phyloP scores from a whole-genome alignment of 108 stramenopile species.

The Nitzschia inconspicua region DNA sequence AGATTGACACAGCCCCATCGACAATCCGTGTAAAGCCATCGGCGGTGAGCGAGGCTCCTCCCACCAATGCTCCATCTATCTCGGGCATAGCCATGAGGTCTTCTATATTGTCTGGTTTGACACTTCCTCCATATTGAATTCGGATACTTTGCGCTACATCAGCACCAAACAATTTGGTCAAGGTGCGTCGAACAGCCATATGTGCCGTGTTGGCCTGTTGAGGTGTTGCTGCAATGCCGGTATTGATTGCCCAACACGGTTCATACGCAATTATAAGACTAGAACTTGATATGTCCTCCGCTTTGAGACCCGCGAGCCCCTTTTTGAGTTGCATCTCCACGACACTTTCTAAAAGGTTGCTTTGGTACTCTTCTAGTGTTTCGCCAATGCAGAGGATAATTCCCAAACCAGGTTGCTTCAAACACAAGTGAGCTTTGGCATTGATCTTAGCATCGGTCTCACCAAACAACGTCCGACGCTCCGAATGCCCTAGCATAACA shows the following conservation, averaged over 20 bases:
- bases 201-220: slow-evolving; percentile 61
- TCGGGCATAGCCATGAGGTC: slow-evolving; percentile 76
- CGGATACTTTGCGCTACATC: slow-evolving; percentile 42
- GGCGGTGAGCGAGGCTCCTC: slow-evolving; percentile 73
- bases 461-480: slow-evolving; percentile 89
- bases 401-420: slow-evolving; percentile 78
- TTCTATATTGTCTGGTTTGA: slow-evolving; percentile 67
- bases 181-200: slow-evolving; percentile 34
- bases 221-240: slow-evolving; percentile 82
- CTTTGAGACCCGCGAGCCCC: slow-evolving; percentile 57
- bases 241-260: slow-evolving; percentile 96
- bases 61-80: slow-evolving; percentile 79
- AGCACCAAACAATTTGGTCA: slow-evolving; percentile 46
- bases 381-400: slow-evolving; percentile 96
- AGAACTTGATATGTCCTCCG: slow-evolving; percentile 25
- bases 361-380: slow-evolving; percentile 86
- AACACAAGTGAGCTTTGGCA: slow-evolving; percentile 72
- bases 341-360: slow-evolving; percentile 52
- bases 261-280: slow-evolving; percentile 88
- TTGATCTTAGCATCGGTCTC: slow-evolving; percentile 92
- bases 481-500: slow-evolving; percentile 94
- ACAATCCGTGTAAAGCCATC: slow-evolving; percentile 79
- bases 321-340: slow-evolving; percentile 60
- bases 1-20: slow-evolving; percentile 32
- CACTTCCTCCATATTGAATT: slow-evolving; percentile 80